Evolutionary conservation across 192 early-diverging fungal species (phyloP).

Genomic region (Polychytrium aggregatum): DNA sequence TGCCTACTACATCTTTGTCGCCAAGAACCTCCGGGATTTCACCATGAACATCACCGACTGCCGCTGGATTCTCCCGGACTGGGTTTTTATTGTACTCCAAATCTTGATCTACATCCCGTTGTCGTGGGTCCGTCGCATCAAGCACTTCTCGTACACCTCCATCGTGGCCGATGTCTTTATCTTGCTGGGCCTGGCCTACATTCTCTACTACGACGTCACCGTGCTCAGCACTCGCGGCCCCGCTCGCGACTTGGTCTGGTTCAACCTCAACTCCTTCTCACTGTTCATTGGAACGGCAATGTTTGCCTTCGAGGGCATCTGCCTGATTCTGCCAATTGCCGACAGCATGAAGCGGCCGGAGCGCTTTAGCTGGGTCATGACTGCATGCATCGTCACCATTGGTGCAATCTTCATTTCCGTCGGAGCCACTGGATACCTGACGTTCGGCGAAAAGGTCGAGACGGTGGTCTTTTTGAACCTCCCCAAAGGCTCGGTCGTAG

Average conservation of each 20-base stretch:
- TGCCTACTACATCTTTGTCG: conserved; percentile 81
- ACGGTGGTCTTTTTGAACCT: conserved; percentile 84
- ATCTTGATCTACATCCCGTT: conserved; percentile 68
- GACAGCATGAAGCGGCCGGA: conserved; percentile 87
- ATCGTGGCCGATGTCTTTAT: conserved; percentile 91
- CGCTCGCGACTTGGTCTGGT: conserved; percentile 50
- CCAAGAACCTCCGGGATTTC: conserved; percentile 65
- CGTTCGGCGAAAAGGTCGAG: conserved; percentile 74
- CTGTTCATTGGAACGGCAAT: conserved; percentile 93
- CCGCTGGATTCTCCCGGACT: conserved; percentile 42
- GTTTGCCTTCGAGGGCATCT: conserved; percentile 84
- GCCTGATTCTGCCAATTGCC: conserved; percentile 72
- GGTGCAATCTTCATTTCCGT: conserved; percentile 69
- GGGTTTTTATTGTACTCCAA: conserved; percentile 68
- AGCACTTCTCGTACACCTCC: conserved; percentile 73
- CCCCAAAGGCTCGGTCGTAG: conserved; percentile 51
- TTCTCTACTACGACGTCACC: conserved; percentile 72
- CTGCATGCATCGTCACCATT: conserved; percentile 64
- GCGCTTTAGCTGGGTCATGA: conserved; percentile 74
- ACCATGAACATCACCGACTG: conserved; percentile 60
- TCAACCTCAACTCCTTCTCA: conserved; percentile 74
- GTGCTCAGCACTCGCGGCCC: conserved; percentile 52
- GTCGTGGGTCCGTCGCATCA: conserved; percentile 85
- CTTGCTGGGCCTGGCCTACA: conserved; percentile 70
- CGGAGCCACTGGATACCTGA: conserved; percentile 70